phyloP scores from a whole-genome alignment of 257 asterid species.

The Solanum ossicruentum region DNA sequence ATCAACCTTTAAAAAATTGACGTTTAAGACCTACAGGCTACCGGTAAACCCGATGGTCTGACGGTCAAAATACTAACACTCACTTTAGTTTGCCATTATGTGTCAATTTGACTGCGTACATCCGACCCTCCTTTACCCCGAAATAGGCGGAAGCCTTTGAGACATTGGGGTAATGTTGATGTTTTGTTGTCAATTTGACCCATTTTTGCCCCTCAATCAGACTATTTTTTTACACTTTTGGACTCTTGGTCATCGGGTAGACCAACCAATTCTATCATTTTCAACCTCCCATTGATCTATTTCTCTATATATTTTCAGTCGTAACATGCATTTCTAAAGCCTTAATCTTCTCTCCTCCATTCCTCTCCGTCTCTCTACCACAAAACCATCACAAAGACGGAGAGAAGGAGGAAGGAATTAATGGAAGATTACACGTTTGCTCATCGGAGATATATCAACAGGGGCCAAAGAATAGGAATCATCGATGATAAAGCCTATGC shows the following conservation, averaged over 20 bases:
- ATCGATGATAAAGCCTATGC: conserved; percentile 6
- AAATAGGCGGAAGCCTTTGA: no score
- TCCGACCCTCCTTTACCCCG: no score
- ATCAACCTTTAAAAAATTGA: not conserved
- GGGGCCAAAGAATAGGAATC: not conserved
- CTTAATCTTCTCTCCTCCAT: not conserved
- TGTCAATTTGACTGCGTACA: no score
- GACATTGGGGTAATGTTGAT: no score
- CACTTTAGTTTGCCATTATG: not conserved
- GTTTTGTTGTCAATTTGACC: no score
- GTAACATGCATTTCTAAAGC: not conserved
- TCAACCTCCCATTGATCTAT: not conserved
- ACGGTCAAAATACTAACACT: not conserved
- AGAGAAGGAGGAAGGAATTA: not conserved
- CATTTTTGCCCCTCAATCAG: no score
- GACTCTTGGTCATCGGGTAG: not conserved
- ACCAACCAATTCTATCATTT: not conserved
- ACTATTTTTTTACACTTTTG: not conserved
- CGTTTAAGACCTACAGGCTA: not conserved
- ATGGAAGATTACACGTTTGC: conserved; percentile 3
- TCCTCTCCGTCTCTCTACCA: not conserved
- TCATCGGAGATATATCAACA: not conserved
- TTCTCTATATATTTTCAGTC: not conserved
- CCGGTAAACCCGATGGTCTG: not conserved
- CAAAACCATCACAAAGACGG: not conserved